Evolutionary conservation across 1,284 basidiomycete genomes (phyloP).

Genomic region (Ceratobasidium sp.): DNA sequence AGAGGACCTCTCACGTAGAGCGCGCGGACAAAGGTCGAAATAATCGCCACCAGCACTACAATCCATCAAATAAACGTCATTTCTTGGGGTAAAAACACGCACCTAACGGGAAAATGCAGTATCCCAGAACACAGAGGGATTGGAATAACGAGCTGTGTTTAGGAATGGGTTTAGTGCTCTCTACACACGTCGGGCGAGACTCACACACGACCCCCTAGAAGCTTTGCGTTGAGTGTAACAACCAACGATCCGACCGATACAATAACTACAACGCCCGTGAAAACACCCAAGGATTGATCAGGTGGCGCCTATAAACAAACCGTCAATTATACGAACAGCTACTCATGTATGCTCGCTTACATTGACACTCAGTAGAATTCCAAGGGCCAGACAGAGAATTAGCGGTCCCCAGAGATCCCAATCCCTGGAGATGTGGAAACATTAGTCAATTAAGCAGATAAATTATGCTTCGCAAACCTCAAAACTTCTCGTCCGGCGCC

Average conservation of each 20-base stretch:
- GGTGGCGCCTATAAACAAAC: slow-evolving; percentile 73
- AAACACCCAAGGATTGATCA: slow-evolving; percentile 85
- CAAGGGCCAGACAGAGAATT: slow-evolving; percentile 83
- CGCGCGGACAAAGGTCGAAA: slow-evolving; percentile 84
- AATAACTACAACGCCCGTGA: slow-evolving; percentile 91
- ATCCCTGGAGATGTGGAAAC: slow-evolving; percentile 64
- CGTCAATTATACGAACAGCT: slow-evolving; percentile 7
- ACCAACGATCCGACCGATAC: slow-evolving; percentile 88
- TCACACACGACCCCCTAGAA: slow-evolving; percentile 94
- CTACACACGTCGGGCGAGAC: slow-evolving; percentile 48
- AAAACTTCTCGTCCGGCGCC: slow-evolving; percentile 81
- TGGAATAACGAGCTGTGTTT: slow-evolving; percentile 88
- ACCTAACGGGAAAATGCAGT: slow-evolving; percentile 46
- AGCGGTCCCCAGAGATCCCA: slow-evolving; percentile 98
- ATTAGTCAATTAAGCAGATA: background rate
- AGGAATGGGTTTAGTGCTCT: background rate
- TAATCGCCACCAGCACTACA: slow-evolving; percentile 76
- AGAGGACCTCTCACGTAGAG: slow-evolving; percentile 89
- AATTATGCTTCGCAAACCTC: slow-evolving; percentile 59
- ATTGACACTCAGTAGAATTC: slow-evolving; percentile 88
- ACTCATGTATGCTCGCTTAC: slow-evolving; percentile 59
- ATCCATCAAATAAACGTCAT: background rate
- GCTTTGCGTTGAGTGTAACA: slow-evolving; percentile 93
- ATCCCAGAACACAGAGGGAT: slow-evolving; percentile 85
- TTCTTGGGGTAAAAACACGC: background rate